These are phyloP conservation scores for Deuterostichococcus epilithicus DNA, from an alignment of 139 green algal species.

Conservation along the genomic window DNA sequence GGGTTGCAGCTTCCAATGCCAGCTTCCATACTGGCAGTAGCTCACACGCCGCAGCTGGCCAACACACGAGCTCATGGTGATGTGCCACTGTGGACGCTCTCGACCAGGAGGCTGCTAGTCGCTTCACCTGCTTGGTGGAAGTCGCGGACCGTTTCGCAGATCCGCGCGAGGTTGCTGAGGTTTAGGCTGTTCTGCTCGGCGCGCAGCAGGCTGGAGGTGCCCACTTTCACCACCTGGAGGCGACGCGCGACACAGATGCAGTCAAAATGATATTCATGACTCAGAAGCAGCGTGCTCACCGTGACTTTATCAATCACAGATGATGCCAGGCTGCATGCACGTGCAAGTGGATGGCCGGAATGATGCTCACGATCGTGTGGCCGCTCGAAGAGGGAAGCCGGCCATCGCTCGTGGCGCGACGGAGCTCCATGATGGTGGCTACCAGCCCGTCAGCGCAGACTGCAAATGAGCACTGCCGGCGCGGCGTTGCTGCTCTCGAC, in stretches of 20 bases:
- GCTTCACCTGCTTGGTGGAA: conserved; percentile 8
- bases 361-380: background rate
- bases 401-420: background rate
- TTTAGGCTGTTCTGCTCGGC: conserved; percentile 67
- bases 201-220: conserved; percentile 78
- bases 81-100: no score
- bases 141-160: conserved; percentile 65
- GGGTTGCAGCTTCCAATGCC: no score
- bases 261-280: no score
- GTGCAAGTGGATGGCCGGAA: no score
- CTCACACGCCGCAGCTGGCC: background rate
- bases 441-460: no score
- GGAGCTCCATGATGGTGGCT: background rate
- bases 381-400: background rate
- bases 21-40: no score
- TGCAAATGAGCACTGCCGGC: no score
- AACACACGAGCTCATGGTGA: background rate
- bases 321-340: no score
- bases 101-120: no score
- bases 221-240: conserved; percentile 86
- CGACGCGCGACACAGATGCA: background rate
- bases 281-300: no score
- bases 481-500: no score
- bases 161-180: conserved; percentile 64
- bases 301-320: no score